Base-by-base conservation (phyloP, 2,329 filamentous ascomycete species). In the Mycosphaerella arachidis region DNA sequence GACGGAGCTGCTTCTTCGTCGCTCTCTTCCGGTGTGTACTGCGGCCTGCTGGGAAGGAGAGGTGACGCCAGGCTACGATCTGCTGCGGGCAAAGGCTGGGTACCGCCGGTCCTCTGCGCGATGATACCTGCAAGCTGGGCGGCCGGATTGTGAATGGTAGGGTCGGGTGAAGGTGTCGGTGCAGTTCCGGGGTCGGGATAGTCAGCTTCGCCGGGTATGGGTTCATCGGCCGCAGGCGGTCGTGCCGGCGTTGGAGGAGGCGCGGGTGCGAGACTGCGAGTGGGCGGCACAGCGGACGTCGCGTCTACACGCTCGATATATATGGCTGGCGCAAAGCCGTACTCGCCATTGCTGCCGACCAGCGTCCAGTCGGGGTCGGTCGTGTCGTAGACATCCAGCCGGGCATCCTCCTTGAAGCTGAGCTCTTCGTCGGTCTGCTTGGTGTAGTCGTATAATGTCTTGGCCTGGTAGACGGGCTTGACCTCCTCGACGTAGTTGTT, bases 371-470 rank as follows among this genome's bases (percentile, higher is more conserved):
- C 94, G 13, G 91, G 91, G 74, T 99, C 94, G 5, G 91, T 89
- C 9, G 83, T 87, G 75, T 99, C 94, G 77, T 90, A 97, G 52
- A 99, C 90, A 62, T 89, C 81, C 53, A 99, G 82, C 48, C 85
- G 77, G 45, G 89, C 87, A 72, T 96, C 92, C 78, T 99, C 94
- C 53, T 90, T 84, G 73, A 99, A 97, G 27, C 93, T 97, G 9
- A 99, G 82, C 77, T 99, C 94, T 76, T 99, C 94, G 72, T 99
- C 94, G 27, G 94, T 99, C 78, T 99, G 94, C 69, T 93, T 86
- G 54, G 90, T 90, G 75, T 99, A 99, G 75, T 99, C 94, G 79
- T 93, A 99, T n/a, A 97, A 84, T n/a, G 94, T 91, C 74, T 89
- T 92, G 53, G 93, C 94, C 67, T 87, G 82, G 63, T 85, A 80